Base-by-base conservation (phyloP, 2,329 filamentous ascomycete genomes). In the Scedosporium minutisporum region DNA sequence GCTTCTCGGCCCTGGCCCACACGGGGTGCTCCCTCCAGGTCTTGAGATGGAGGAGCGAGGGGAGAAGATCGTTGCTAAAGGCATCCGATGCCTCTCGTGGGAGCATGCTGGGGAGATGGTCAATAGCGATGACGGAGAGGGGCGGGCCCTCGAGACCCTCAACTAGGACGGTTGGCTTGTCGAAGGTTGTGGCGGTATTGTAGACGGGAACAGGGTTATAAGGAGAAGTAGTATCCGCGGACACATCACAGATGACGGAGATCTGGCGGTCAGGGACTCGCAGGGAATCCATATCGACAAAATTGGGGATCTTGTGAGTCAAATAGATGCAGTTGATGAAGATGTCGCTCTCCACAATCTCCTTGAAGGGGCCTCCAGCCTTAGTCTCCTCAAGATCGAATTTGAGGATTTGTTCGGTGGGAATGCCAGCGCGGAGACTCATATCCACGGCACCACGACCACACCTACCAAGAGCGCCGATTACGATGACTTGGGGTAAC, bases 301-400 rank as follows among this genome's bases (percentile, higher is more conserved):
- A 97, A 41, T 89, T 88, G 27, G 90, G 89, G 67, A 95, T 93
- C 68, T 85, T 80, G 65, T 81, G 85, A 1, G 29, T 51, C 51
- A 97, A 86, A 77, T 96, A 96, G 73, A 96, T 93, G 82, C 89
- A 92, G 80, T 95, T 96, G 74, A 95, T 81, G 72, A 92, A 91
- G 71, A 91, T 87, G 69, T 90, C 87, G 65, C 79, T 82, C 75
- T 91, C 83, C 57, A 87, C 79, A 69, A 96, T 92, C 77, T 95
- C 90, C 65, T 80, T 75, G 76, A 93, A 95, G 9, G 91, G 91
- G 1, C 91, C 91, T 62, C 87, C 85, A 63, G 80, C 80, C 25
- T 66, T 68, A 29, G 91, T 96, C 83, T 96, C 91, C 44, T 83
- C 83, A 72, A 96, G 83, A 78, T 96, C 91, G 81, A 80, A 84